Percentiles rank a stretch among this genome's conserved stretches.
Evolutionary conservation across 345 rosid species (phyloP).

Genomic region (Linum trigynum): DNA sequence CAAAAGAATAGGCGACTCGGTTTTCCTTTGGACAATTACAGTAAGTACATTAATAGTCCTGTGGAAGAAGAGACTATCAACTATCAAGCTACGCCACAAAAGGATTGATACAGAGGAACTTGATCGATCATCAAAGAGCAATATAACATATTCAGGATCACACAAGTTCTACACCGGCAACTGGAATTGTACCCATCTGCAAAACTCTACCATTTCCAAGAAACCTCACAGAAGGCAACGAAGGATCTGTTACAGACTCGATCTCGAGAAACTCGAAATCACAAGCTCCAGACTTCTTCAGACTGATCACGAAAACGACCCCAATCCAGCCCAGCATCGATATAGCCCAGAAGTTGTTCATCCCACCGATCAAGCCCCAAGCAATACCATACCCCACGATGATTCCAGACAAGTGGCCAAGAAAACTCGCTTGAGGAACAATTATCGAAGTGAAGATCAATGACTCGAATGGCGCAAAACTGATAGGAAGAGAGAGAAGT

Average conservation of each 20-base stretch:
- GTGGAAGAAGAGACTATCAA: too few species aligned
- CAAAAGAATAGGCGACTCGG: too few species aligned
- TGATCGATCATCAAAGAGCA: too few species aligned
- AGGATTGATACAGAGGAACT: too few species aligned
- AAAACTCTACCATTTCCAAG: conserved; percentile 63
- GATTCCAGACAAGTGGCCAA: conserved; percentile 91
- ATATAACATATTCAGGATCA: conserved; percentile 11
- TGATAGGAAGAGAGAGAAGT: conserved; percentile 83
- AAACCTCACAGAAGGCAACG: conserved; percentile 77
- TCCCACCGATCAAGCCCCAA: conserved; percentile 93
- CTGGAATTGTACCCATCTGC: conserved; percentile 65
- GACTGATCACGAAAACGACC: conserved; percentile 63
- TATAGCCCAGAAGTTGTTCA: conserved; percentile 91
- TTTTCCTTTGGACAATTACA: too few species aligned
- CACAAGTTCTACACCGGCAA: conserved; percentile 55
- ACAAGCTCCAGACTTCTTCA: conserved; percentile 84
- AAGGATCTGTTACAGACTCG: conserved; percentile 77
- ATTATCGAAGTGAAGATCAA: conserved; percentile 89
- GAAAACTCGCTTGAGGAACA: conserved; percentile 96
- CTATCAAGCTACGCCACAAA: too few species aligned
- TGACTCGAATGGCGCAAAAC: conserved; percentile 93
- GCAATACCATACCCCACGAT: conserved; percentile 88
- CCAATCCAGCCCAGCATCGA: conserved; percentile 79
- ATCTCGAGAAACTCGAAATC: conserved; percentile 77
- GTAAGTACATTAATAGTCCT: too few species aligned